phyloP scores from a whole-genome alignment of 1,139 yeast genomes.

The Geotrichum macrosporum region DNA sequence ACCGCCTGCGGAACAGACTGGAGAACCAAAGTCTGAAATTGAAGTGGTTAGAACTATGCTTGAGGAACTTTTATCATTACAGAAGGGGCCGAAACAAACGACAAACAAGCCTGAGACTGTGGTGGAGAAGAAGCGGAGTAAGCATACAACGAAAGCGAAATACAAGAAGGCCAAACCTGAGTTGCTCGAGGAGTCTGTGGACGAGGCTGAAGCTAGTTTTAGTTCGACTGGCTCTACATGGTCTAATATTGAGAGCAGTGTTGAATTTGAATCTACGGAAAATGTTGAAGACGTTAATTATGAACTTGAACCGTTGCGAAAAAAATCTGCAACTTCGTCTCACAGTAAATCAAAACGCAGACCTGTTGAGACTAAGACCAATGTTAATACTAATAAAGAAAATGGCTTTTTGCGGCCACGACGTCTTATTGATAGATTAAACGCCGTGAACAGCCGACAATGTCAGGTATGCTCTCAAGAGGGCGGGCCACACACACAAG shows the following conservation, averaged over 20 bases:
- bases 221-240: no score
- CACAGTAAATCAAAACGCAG: background rate
- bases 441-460: background rate
- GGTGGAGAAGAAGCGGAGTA: background rate
- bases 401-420: background rate
- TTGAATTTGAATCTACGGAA: background rate
- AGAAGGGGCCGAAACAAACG: slow-evolving; percentile 1
- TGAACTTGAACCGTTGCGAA: background rate
- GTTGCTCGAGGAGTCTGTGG: no score
- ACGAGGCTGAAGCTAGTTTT: no score
- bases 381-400: no score
- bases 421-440: slow-evolving; percentile 1
- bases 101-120: no score
- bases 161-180: no score
- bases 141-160: background rate
- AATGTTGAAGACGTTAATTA: slow-evolving; percentile 1
- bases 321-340: no score
- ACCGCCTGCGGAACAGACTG: background rate
- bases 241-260: no score
- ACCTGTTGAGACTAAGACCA: background rate
- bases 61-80: slow-evolving; percentile 10
- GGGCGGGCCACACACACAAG: background rate
- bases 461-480: slow-evolving; percentile 7
- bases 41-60: slow-evolving; percentile 12
- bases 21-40: slow-evolving; percentile 6